A percentile compares a stretch with the other conserved stretches of the same genome.
These are phyloP conservation scores for Colletotrichum sp. DNA, from an alignment of 2,329 filamentous ascomycete species.

Conservation along the genomic window DNA sequence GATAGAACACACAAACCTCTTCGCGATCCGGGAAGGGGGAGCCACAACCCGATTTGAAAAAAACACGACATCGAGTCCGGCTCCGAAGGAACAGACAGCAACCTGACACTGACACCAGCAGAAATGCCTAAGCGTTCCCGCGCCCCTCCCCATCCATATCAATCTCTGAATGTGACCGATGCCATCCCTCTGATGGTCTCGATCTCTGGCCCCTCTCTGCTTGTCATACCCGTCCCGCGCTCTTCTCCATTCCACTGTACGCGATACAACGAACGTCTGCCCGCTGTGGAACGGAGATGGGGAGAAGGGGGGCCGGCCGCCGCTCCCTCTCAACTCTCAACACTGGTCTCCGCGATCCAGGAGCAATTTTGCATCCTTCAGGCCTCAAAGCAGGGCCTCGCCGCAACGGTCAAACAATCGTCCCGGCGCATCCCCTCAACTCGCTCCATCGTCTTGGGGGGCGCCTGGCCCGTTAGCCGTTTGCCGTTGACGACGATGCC, in stretches of 20 bases:
- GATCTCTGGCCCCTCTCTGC: neutral
- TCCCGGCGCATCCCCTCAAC: neutral
- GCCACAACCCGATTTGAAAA: neutral
- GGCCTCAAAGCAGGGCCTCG: neutral
- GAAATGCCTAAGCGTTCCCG: neutral
- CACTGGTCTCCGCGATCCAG: neutral
- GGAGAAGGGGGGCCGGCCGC: neutral
- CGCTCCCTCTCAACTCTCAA: neutral
- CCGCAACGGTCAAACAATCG: neutral
- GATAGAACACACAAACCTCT: neutral
- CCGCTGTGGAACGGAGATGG: constrained; percentile 11
- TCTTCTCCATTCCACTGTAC: constrained; percentile 16
- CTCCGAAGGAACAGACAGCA: neutral
- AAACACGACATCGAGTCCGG: neutral
- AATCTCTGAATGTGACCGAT: neutral
- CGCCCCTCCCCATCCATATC: neutral
- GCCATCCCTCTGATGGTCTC: neutral
- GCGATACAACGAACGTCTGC: constrained; percentile 6
- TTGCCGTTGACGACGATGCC: neutral
- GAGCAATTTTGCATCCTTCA: neutral
- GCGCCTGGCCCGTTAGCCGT: neutral
- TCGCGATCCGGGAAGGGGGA: neutral
- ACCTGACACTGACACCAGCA: neutral
- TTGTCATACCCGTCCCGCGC: constrained; percentile 1
- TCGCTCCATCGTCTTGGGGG: neutral